Evolutionary conservation across 2,329 filamentous ascomycete genomes (phyloP).

Genomic region (Fulvia fulva): DNA sequence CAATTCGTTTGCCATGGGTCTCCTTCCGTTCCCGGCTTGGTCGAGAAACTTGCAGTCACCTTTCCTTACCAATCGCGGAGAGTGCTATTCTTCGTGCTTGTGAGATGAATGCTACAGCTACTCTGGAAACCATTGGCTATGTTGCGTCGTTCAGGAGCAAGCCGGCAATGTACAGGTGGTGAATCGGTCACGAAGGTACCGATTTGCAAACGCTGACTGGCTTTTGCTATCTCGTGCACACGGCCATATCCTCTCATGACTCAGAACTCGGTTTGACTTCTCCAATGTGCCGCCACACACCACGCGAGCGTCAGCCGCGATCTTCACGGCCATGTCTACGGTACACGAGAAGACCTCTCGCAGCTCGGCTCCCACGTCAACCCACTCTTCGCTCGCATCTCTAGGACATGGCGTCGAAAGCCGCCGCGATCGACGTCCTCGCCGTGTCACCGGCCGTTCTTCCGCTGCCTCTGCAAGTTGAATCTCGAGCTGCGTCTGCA

Average conservation of each 20-base stretch:
- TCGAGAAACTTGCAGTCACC: slow-evolving; percentile 24
- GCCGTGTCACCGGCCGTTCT: neutral
- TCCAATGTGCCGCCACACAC: too few relatives aligned
- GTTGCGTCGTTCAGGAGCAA: neutral
- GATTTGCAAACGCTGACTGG: too few relatives aligned
- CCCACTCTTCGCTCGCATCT: neutral
- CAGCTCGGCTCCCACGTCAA: neutral
- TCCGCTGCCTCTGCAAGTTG: neutral
- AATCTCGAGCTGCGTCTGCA: neutral
- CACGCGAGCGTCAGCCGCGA: neutral
- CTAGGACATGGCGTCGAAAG: neutral
- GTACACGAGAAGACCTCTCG: neutral
- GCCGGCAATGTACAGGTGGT: too few relatives aligned
- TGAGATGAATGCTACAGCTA: neutral
- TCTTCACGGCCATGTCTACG: neutral
- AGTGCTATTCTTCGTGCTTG: slow-evolving; percentile 13
- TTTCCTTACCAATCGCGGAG: slow-evolving; percentile 23
- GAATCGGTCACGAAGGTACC: too few relatives aligned
- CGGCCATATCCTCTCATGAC: too few relatives aligned
- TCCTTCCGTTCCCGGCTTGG: slow-evolving; percentile 28
- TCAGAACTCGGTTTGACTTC: too few relatives aligned
- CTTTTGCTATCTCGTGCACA: too few relatives aligned
- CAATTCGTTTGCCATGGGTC: slow-evolving; percentile 14
- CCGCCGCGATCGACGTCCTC: neutral
- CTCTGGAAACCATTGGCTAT: neutral